Evolutionary conservation across 164 flowering plant genomes (phyloP).

Genomic region (Vitis labrusca): DNA sequence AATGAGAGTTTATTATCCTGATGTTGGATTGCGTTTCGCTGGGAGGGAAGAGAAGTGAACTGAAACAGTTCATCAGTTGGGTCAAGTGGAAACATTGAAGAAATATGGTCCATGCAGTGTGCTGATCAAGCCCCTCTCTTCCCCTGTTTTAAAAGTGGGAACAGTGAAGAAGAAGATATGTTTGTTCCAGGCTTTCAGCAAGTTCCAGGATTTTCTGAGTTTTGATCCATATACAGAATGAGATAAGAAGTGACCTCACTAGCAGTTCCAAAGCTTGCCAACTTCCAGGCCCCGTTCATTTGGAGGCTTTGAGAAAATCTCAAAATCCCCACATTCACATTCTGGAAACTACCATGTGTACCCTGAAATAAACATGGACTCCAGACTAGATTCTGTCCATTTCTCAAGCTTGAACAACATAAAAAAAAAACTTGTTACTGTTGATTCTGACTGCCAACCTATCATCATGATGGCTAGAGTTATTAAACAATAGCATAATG

Average conservation of each 20-base stretch:
- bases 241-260: constrained; percentile 1
- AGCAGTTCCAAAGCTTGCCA: too few species aligned
- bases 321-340: too few species aligned
- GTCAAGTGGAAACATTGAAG: constrained; percentile 9
- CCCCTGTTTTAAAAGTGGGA: neutral
- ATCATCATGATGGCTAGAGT: too few species aligned
- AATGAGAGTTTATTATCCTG: neutral
- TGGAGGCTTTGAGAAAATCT: too few species aligned
- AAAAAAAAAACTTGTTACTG: too few species aligned
- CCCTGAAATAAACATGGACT: too few species aligned
- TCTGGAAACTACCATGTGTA: too few species aligned
- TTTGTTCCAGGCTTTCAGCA: neutral
- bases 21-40: neutral
- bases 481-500: too few species aligned
- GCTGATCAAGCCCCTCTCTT: neutral
- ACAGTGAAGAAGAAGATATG: neutral
- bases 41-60: constrained; percentile 2
- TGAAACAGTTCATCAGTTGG: constrained; percentile 17
- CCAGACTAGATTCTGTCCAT: too few species aligned
- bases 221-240: neutral
- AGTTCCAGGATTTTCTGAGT: constrained; percentile 10
- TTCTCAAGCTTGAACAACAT: too few species aligned
- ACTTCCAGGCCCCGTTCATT: too few species aligned
- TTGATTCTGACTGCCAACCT: too few species aligned
- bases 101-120: constrained; percentile 6